Conservation (phyloP, 2,329 filamentous ascomycete species). For the Sclerotinia nivalis region DNA sequence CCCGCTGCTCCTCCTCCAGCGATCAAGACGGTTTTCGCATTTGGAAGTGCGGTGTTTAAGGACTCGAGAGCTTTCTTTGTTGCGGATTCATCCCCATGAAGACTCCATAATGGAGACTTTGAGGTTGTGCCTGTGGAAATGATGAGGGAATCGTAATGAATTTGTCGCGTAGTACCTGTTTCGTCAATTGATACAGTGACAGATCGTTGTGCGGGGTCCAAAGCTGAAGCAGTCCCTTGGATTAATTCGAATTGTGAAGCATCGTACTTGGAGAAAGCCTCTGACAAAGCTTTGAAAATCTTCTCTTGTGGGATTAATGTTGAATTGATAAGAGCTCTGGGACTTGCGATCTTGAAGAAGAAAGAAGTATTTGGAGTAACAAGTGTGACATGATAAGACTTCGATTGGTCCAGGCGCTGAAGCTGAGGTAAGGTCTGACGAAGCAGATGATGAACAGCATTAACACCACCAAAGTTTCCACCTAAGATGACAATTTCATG, state of each 20-base stretch:
- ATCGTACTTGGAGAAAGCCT: slow-evolving; percentile 46
- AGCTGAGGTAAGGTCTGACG: slow-evolving; percentile 50
- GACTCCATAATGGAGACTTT: slow-evolving; percentile 47
- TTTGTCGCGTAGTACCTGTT: slow-evolving; percentile 32
- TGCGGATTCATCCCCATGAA: slow-evolving; percentile 42
- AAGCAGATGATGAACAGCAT: slow-evolving; percentile 52
- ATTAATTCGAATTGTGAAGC: slow-evolving; percentile 45
- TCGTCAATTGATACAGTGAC: slow-evolving; percentile 38
- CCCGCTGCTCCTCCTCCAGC: slow-evolving; percentile 48
- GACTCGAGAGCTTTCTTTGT: slow-evolving; percentile 43
- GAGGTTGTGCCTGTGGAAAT: slow-evolving; percentile 53
- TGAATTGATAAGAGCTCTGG: slow-evolving; percentile 51
- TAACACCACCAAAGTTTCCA: slow-evolving; percentile 52
- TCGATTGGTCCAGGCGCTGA: slow-evolving; percentile 34
- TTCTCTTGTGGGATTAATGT: slow-evolving; percentile 47
- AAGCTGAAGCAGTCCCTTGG: slow-evolving; percentile 44
- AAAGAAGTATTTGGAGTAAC: slow-evolving; percentile 47
- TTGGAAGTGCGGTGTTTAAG: slow-evolving; percentile 46
- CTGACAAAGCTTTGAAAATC: slow-evolving; percentile 46
- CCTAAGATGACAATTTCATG: slow-evolving; percentile 52
- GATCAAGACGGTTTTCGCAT: slow-evolving; percentile 48
- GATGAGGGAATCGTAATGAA: slow-evolving; percentile 48
- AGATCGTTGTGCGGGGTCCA: slow-evolving; percentile 43
- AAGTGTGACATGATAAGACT: slow-evolving; percentile 46
- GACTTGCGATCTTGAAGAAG: slow-evolving; percentile 48